phyloP scores from a whole-genome alignment of 2,329 filamentous ascomycete species.

The Lecanicillium sp. region DNA sequence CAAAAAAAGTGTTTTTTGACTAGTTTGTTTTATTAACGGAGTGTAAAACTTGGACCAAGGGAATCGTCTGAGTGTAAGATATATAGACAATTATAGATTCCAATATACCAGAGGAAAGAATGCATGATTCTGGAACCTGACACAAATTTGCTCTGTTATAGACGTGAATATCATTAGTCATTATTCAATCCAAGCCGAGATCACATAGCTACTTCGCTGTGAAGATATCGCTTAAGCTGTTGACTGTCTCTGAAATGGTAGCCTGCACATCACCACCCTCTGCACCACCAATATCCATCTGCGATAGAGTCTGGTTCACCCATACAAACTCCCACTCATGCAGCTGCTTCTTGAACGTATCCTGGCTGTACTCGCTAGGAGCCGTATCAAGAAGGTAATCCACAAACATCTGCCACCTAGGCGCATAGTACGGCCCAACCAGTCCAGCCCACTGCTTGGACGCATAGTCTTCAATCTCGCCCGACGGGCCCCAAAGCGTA shows the following conservation, averaged over 20 bases:
- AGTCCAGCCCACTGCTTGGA: constrained; percentile 38
- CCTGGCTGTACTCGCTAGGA: constrained; percentile 1
- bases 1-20: not conserved
- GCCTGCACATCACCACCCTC: not conserved
- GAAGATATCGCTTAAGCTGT: constrained; percentile 2
- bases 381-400: constrained; percentile 21
- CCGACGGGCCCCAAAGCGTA: constrained; percentile 34
- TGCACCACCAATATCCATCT: not conserved
- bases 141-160: no score
- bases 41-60: not conserved
- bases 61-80: not conserved
- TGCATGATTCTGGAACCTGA: not conserved
- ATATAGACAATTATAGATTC: constrained; percentile 1
- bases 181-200: no score
- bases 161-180: no score
- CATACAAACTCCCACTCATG: constrained; percentile 3
- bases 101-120: not conserved
- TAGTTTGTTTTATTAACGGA: constrained; percentile 1
- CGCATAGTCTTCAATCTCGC: constrained; percentile 33
- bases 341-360: constrained; percentile 3
- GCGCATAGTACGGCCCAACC: constrained; percentile 33
- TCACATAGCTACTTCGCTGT: no score
- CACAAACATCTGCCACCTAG: constrained; percentile 35
- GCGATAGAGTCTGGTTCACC: not conserved
- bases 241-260: constrained; percentile 1